A percentile compares a stretch with the other conserved stretches of the same genome.
These are phyloP conservation scores for Daldinia loculata DNA, from an alignment of 495 filamentous ascomycete species.

Conservation along the genomic window DNA sequence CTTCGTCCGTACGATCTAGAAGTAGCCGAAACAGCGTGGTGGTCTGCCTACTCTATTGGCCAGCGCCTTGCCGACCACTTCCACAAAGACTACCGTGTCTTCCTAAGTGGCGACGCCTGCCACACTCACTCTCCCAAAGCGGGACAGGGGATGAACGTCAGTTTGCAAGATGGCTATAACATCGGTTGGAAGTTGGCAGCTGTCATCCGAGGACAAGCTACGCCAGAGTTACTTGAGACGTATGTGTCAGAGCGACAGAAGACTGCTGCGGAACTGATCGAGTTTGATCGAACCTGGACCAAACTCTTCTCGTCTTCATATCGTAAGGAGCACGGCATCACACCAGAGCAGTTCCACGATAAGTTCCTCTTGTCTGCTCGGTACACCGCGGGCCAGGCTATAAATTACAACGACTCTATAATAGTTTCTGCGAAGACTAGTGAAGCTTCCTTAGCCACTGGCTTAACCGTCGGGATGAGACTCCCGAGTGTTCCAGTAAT, in stretches of 20 bases:
- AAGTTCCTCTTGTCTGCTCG: conserved; percentile 67
- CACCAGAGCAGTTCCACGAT: conserved; percentile 60
- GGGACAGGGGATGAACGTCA: conserved; percentile 78
- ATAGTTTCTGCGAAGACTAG: conserved; percentile 52
- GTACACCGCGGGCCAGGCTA: conserved; percentile 72
- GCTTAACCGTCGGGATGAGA: conserved; percentile 64
- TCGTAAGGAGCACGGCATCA: conserved; percentile 47
- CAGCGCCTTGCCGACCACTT: conserved; percentile 68
- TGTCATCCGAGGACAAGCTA: conserved; percentile 66
- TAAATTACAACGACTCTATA: conserved; percentile 62
- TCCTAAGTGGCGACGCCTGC: conserved; percentile 74
- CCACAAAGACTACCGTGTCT: conserved; percentile 64
- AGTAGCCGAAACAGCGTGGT: conserved; percentile 62
- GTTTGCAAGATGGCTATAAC: conserved; percentile 65
- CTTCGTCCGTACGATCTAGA: conserved; percentile 61
- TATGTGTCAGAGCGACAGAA: conserved; percentile 74
- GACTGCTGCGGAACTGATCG: conserved; percentile 75
- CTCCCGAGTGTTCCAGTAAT: conserved; percentile 66
- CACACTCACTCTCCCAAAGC: conserved; percentile 79
- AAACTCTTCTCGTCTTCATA: conserved; percentile 63
- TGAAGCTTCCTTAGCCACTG: conserved; percentile 47
- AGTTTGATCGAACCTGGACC: conserved; percentile 75
- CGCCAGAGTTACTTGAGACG: conserved; percentile 66
- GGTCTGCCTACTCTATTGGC: conserved; percentile 71
- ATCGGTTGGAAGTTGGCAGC: conserved; percentile 82